phyloP scores from a whole-genome alignment of 805 yeast species.

The Candida pseudoglaebosa region DNA sequence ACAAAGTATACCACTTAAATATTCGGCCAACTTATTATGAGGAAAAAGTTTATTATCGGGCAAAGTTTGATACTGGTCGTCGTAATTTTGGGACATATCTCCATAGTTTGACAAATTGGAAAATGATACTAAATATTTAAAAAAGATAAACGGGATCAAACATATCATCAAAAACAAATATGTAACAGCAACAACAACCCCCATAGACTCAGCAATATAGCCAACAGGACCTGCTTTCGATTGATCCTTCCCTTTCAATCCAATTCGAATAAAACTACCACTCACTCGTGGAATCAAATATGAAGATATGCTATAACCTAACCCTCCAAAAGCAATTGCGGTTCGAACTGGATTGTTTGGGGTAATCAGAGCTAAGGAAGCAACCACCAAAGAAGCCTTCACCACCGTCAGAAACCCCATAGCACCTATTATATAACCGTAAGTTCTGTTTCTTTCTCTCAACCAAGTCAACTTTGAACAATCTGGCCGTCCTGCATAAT shows the following conservation, averaged over 20 bases:
- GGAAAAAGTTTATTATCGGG: constrained; percentile 52
- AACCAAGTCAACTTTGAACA: neutral
- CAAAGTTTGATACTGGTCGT: constrained; percentile 30
- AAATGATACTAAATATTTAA: constrained; percentile 61
- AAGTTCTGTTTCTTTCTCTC: neutral
- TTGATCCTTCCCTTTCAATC: constrained; percentile 81
- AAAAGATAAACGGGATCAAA: constrained; percentile 84
- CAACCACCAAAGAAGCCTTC: constrained; percentile 13
- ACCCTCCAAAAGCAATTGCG: constrained; percentile 60
- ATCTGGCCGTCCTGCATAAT: neutral
- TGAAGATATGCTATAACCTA: constrained; percentile 62
- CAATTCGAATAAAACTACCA: constrained; percentile 65
- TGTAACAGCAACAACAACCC: constrained; percentile 81
- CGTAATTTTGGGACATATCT: constrained; percentile 27
- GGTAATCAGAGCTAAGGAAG: constrained; percentile 21
- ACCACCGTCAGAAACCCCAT: constrained; percentile 5
- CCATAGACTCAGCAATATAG: constrained; percentile 81
- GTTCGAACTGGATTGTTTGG: constrained; percentile 51
- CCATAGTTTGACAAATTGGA: constrained; percentile 32
- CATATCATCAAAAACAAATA: constrained; percentile 78
- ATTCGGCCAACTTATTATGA: constrained; percentile 78
- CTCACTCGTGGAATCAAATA: constrained; percentile 67
- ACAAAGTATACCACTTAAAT: constrained; percentile 78
- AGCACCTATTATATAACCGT: neutral
- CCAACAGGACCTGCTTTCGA: constrained; percentile 68